Base-by-base conservation (phyloP, 345 rosid genomes). In the Citrus australasica region DNA sequence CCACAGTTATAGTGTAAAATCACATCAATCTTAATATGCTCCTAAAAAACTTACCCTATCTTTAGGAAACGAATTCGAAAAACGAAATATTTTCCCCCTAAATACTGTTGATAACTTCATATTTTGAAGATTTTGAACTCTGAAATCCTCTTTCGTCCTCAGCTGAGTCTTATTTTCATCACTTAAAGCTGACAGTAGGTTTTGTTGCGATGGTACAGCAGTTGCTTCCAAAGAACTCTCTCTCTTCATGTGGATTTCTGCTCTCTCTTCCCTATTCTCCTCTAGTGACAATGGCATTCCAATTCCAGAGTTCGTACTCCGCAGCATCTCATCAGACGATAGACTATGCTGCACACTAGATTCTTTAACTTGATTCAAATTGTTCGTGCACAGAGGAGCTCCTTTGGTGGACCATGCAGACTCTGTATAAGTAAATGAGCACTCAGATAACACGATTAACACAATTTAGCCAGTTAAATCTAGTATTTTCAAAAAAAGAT, bases 11-110 rank as follows among this genome's bases (percentile, higher is more conserved):
- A 68, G 35, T 5, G 66, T 19, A 33, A 64, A 35, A 48, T 63
- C 61, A 60, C 16, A 75, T 19, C 25, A 55, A 69, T 27, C 24
- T 35, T 14, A 62, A 68, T 53, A 53, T 38, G 56, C 55, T 75
- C 64, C 71, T 79, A 55, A 82, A 61, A n/a, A 73, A 80, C 93
- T 79, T 89, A 96, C 99, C 91, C 90, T 85, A 75, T 94, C 94
- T 83, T 88, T 87, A 86, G 95, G 95, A 89, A 94, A 94, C 40
- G 85, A 87, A 82, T 79, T 76, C 25, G 97, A 91, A 87, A 94
- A 96, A 82, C 92, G 62, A 84, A 96, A 94, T 71, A n/a, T 82
- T 74, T 86, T 92, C 87, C 97, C 93, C 79, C 77, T 83, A 85
- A 94, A 96, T 81, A 92, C 90, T 71, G 65, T 65, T 56, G 78